Evolutionary conservation across 2,329 filamentous ascomycete species (phyloP), one percentile per base, ranked within the genome.

Genomic region (Exserohilum turcica): DNA sequence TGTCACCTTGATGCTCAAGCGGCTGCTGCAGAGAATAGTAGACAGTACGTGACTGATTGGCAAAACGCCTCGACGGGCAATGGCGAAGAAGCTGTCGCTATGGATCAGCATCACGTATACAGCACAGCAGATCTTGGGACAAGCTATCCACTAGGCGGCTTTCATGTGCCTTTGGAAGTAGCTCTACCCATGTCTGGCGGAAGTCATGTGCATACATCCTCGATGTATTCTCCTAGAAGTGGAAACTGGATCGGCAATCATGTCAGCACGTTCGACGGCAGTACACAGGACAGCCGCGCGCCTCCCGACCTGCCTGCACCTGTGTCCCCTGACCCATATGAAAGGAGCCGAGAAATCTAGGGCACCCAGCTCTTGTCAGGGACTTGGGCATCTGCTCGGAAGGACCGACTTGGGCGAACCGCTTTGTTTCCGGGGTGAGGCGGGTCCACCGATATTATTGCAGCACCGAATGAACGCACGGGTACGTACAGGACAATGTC

Each of bases 1-100:
- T 55, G 55, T 42, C 52, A 64, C 24, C 52, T 68, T 12, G 60
- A 66, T 39, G 59, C 58, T 13, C 63, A 68, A 46, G 60, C 55
- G 16, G 51, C 53, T 15, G 57, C 53, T n/a, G 46, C 49, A 6
- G 66, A 65, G 40, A 28, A 39, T n/a, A 43, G 32, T 18, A 42
- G 37, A n/a, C 58, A 60, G 36, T 46, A 53, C 15, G 6, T 39
- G 3, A 21, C 38, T 9, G 21, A 46, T 13, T 56, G 54, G 55
- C 39, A 39, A 27, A 24, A 42, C 8, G 3, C 37, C 19, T 49
- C 43, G 10, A 15, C 24, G 31, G 29, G 9, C 9, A 15, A 31
- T 6, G 10, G 18, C 15, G 27, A 42, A 27, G 38, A 35, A 27
- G 39, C 24, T 16, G 18, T 47, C 15, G 12, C 29, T 24, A 31